These are phyloP conservation scores for Heritiera fomes DNA, from an alignment of 345 rosid species.

Conservation along the genomic window DNA sequence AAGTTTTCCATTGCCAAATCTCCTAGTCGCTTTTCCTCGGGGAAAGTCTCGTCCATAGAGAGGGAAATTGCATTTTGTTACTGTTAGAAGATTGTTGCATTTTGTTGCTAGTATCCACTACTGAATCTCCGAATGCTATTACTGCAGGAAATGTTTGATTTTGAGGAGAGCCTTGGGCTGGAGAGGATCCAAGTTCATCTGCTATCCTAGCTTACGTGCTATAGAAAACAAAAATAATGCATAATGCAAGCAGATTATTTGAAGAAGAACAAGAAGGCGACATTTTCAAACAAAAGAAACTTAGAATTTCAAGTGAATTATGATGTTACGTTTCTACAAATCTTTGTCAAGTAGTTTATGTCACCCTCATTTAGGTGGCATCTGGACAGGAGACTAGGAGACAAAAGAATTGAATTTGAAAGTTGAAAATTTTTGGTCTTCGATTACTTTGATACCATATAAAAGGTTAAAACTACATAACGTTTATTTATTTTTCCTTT, in stretches of 20 bases:
- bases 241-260: not conserved
- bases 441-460: too few species aligned
- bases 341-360: not conserved
- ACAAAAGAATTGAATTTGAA: too few species aligned
- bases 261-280: not conserved
- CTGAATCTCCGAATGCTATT: slow-evolving; percentile 48
- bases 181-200: not conserved
- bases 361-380: too few species aligned
- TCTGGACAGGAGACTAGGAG: too few species aligned
- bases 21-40: too few species aligned
- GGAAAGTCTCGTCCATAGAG: too few species aligned
- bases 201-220: not conserved
- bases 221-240: not conserved
- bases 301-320: not conserved
- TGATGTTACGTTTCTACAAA: not conserved
- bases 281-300: not conserved
- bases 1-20: too few species aligned
- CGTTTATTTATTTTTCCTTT: too few species aligned
- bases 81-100: slow-evolving; percentile 18
- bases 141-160: slow-evolving; percentile 20
- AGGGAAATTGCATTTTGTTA: slow-evolving; percentile 39
- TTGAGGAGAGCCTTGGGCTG: not conserved
- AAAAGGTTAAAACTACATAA: too few species aligned
- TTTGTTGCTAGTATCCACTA: slow-evolving; percentile 45
- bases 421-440: too few species aligned